phyloP scores from a whole-genome alignment of 2,329 filamentous ascomycete genomes.

The Lomentospora prolificans region DNA sequence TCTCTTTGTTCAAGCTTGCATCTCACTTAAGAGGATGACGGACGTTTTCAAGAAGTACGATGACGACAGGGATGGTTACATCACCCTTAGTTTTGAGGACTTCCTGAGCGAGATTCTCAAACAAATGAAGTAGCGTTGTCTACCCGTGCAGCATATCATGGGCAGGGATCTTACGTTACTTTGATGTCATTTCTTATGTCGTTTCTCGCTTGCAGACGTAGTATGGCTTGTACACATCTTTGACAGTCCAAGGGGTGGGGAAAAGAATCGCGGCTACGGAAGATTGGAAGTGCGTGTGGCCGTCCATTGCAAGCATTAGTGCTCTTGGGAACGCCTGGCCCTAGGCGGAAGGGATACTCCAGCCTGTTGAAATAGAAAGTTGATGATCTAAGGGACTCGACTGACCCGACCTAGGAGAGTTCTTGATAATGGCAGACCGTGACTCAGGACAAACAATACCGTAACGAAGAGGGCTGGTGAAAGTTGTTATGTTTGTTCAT shows the following conservation, averaged over 20 bases:
- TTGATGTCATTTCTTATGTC: background rate
- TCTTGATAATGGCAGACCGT: too few species aligned
- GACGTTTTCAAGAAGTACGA: slow-evolving; percentile 99
- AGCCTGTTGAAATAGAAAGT: background rate
- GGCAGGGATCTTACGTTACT: too few species aligned
- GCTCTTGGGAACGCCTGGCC: background rate
- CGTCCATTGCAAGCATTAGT: background rate
- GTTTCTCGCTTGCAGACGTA: background rate
- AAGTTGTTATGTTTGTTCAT: too few species aligned
- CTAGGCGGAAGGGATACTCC: background rate
- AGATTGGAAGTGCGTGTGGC: background rate
- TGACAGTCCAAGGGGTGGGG: background rate
- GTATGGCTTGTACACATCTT: background rate
- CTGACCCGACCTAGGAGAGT: too few species aligned
- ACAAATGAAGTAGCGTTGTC: slow-evolving; percentile 39
- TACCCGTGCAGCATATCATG: too few species aligned
- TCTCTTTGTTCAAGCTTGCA: slow-evolving; percentile 94
- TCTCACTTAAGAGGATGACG: slow-evolving; percentile 95
- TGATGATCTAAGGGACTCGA: too few species aligned
- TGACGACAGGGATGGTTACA: slow-evolving; percentile 89
- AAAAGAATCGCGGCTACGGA: background rate
- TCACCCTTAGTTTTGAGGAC: slow-evolving; percentile 73
- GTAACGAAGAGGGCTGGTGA: too few species aligned
- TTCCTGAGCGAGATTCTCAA: slow-evolving; percentile 62
- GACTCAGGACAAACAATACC: too few species aligned